phyloP scores from a whole-genome alignment of 257 asterid species.

The Sherardia arvensis region DNA sequence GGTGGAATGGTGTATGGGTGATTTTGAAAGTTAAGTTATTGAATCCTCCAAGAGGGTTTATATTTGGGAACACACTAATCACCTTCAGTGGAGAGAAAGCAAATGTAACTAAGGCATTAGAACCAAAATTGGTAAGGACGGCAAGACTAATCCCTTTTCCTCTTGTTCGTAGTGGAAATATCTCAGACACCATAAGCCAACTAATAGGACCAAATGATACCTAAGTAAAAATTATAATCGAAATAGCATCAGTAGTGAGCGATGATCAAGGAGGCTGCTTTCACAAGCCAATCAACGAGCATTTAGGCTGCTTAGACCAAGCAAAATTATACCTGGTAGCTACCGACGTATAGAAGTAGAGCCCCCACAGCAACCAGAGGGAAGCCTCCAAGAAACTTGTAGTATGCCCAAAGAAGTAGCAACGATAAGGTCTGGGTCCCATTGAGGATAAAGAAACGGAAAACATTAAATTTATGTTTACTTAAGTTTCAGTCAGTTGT shows the following conservation, averaged over 20 bases:
- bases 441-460: conserved; percentile 7
- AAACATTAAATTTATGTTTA: neutral
- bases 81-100: conserved; percentile 94
- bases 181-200: conserved; percentile 99
- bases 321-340: conserved; percentile 72
- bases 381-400: conserved; percentile 73
- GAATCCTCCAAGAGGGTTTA: neutral
- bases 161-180: conserved; percentile 88
- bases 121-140: conserved; percentile 86
- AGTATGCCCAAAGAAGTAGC: conserved; percentile 91
- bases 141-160: conserved; percentile 99
- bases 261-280: neutral
- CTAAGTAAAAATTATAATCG: conserved; percentile 31
- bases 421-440: conserved; percentile 66
- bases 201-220: conserved; percentile 97
- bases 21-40: neutral
- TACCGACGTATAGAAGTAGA: conserved; percentile 87
- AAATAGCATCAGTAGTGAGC: conserved; percentile 1
- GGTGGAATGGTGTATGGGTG: neutral
- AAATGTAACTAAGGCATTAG: conserved; percentile 92
- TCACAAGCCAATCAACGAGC: neutral
- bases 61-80: conserved; percentile 2
- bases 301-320: neutral
- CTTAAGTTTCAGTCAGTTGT: neutral
- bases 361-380: conserved; percentile 90